Evolutionary conservation across 2,329 filamentous ascomycete genomes (phyloP), one percentile per base, ranked within the genome.

Genomic region (Podosphaera leucotricha): DNA sequence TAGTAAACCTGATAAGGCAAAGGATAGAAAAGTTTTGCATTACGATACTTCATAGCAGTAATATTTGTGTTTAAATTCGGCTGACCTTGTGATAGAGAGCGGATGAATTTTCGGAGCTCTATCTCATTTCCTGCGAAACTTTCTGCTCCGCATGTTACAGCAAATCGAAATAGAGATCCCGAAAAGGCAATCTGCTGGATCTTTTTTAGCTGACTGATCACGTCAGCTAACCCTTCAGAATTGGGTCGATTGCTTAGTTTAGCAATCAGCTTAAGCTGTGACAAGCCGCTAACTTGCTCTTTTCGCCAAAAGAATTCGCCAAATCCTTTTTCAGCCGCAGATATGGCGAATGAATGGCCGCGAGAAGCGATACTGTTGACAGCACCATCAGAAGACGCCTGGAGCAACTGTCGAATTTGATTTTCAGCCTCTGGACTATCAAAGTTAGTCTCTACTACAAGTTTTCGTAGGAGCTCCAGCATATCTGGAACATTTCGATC

Each of bases 1-100:
- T 95, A 95, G 59, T 92, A 94, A 28, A 98, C 90, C 62, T 98
- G 90, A 62, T 93, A 98, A 0, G 90, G 90, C 16, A 98, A 68
- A 20, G 87, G 80, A 62, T 92, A 95, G 62, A 95, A 92, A 0
- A 84, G 78, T 59, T 85, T 90, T 50, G 67, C 66, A 49, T 75
- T 67, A 49, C 24, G 63, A 51, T 19, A 65, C 58, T 43, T 47
- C 53, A 15, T 43, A 50, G 56, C 13, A 62, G 57, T 44, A 68
- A 62, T 1, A 61, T 58, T 15, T 58, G 54, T 28, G 3, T 33
- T n/a, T 3, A 33, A 33, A 4, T 3, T 6, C 28, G 6, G 10
- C 41, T 61, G 46, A 38, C 60, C 55, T 21, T 61, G 56, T 13
- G 77, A 72, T n/a, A 79, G 62, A 5, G 63, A 67, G 36, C 63